Base-by-base conservation (phyloP, 257 asterid species). In the Lithospermum erythrorhizon region DNA sequence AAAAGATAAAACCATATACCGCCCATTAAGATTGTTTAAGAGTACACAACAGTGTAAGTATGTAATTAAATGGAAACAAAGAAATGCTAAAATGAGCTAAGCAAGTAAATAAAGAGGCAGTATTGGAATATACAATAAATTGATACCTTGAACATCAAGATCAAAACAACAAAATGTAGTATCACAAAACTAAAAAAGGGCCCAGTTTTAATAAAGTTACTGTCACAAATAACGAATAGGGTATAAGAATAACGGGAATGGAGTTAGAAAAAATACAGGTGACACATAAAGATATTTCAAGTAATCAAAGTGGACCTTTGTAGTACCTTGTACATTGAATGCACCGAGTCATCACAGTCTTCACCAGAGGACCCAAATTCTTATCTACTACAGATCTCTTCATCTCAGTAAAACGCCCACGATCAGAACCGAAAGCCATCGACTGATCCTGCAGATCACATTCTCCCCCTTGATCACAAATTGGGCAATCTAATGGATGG, bases 381-480 rank as follows among this genome's bases (percentile, higher is more conserved):
- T 90, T 90, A 72, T 90, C 98, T 53, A 90, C 98, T 59, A 90
- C 96, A 18, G 98, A 90, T 75, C 98, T 79, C 83, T 90, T 90
- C 62, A 70, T 74, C 63, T 90, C 98, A 49, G 98, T 90, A 76
- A 90, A 90, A 68, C 96, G 95, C 7, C 96, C 95, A 9, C 98
- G 87, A 60, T 90, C 98, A 25, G 98, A 85, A 14, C 98, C 98
- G 81, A 90, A 90, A 55, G 95, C 95, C 98, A 87, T 90, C 65
- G 96, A 90, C 74, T 87, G 95, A 62, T 90, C 96, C 74, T 90
- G 96, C 55, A 87, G 98, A 76, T 90, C 98, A 70, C 96, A 90
- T 67, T 90, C 98, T 69, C 98, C 98, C 69, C 98, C 98, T 80
- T 90, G 98, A 75, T 90, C 98, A 79, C 98, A 90, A 70, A 90